Conservation (phyloP, 331 rosid species). For the Rosa hybrid region DNA sequence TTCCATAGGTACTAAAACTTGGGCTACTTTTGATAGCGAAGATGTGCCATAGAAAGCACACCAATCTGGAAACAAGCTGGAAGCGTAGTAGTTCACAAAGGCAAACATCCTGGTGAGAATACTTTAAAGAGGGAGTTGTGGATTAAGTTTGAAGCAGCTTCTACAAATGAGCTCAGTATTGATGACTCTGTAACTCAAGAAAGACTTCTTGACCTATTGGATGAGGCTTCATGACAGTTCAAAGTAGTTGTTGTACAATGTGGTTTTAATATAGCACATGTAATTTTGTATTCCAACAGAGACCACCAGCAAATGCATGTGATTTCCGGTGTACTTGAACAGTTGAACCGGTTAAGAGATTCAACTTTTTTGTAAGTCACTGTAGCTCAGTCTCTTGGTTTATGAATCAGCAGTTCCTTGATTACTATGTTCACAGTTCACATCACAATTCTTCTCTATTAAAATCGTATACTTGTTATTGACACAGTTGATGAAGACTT, state of each 20-base stretch:
- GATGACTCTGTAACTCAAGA: slow-evolving; percentile 36
- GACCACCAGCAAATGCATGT: not conserved
- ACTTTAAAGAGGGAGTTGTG: slow-evolving; percentile 90
- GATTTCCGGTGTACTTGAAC: not conserved
- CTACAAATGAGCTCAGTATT: slow-evolving; percentile 36
- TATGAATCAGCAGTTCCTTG: not conserved
- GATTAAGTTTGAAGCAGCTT: slow-evolving; percentile 86
- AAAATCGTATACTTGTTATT: not conserved
- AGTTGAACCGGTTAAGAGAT: not conserved
- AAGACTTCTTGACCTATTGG: slow-evolving; percentile 82
- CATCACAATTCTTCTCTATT: not conserved
- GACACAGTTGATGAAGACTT: not conserved
- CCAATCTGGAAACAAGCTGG: slow-evolving; percentile 63
- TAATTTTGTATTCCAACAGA: slow-evolving; percentile 10
- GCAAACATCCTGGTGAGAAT: slow-evolving; percentile 76
- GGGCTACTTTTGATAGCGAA: not conserved
- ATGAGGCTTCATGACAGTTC: slow-evolving; percentile 52
- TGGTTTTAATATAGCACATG: not conserved
- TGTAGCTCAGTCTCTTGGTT: not conserved
- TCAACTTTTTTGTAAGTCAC: not conserved
- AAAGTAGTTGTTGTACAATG: slow-evolving; percentile 8
- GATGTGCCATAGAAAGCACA: slow-evolving; percentile 47
- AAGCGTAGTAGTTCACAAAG: slow-evolving; percentile 46
- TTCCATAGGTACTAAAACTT: no score
- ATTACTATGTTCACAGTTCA: not conserved